Evolutionary conservation across 495 filamentous ascomycete genomes (phyloP).

Genomic region (Letharia columbiana): DNA sequence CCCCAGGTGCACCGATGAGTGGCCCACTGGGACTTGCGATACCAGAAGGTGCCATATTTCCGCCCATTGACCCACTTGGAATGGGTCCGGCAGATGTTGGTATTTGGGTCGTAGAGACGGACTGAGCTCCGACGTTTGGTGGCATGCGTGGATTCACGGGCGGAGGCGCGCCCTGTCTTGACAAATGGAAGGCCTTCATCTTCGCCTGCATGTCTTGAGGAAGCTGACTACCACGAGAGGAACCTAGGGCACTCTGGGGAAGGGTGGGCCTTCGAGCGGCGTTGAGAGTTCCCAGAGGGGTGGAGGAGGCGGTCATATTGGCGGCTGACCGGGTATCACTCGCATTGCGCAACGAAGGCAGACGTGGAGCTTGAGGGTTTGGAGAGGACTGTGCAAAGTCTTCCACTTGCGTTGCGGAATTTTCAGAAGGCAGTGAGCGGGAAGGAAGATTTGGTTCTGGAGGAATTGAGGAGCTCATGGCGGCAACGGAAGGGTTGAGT

Average conservation of each 20-base stretch:
- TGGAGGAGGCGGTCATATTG: conserved; percentile 65
- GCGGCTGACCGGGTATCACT: conserved; percentile 42
- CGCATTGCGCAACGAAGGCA: conserved; percentile 23
- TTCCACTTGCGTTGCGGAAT: conserved; percentile 21
- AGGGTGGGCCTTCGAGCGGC: conserved; percentile 59
- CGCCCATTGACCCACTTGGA: conserved; percentile 16
- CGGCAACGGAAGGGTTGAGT: not conserved
- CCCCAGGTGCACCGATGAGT: conserved; percentile 33
- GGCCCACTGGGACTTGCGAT: conserved; percentile 27
- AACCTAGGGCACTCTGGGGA: conserved; percentile 46
- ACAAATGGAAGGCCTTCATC: conserved; percentile 68
- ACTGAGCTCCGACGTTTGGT: conserved; percentile 22
- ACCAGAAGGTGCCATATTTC: conserved; percentile 9
- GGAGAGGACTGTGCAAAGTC: conserved; percentile 26
- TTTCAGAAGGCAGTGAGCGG: not conserved
- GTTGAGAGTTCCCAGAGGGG: conserved; percentile 70
- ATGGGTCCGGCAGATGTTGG: conserved; percentile 26
- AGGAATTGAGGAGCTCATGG: conserved; percentile 12
- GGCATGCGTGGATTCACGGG: conserved; percentile 25
- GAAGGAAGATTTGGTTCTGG: conserved; percentile 3
- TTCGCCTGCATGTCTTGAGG: conserved; percentile 76
- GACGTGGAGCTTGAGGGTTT: conserved; percentile 18
- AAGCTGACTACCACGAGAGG: conserved; percentile 46
- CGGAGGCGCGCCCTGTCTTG: conserved; percentile 48
- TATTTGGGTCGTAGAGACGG: conserved; percentile 32